Evolutionary conservation across 495 filamentous ascomycete species (phyloP).

Genomic region (Hamigera avellanea): DNA sequence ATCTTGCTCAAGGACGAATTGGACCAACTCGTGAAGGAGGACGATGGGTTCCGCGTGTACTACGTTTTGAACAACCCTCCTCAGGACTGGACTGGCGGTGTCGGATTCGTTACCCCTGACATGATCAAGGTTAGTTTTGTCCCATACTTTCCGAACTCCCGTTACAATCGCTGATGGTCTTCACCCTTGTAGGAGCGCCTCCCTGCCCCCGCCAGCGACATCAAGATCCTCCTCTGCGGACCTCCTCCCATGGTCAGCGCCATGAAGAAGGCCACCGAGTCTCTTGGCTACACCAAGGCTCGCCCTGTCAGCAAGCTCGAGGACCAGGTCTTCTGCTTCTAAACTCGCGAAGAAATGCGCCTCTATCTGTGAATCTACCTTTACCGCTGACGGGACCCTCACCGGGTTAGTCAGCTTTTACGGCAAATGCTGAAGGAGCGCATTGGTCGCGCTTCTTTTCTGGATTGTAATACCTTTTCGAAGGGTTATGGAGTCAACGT

Average conservation of each 20-base stretch:
- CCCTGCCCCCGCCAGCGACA: slow-evolving; percentile 70
- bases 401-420: too few species aligned
- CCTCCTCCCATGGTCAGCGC: slow-evolving; percentile 94
- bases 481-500: too few species aligned
- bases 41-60: slow-evolving; percentile 71
- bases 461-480: too few species aligned
- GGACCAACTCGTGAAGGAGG: slow-evolving; percentile 62
- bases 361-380: background rate
- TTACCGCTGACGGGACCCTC: background rate
- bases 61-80: slow-evolving; percentile 97
- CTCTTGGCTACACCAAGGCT: slow-evolving; percentile 82
- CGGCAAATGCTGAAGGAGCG: too few species aligned
- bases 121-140: slow-evolving; percentile 72
- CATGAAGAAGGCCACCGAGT: slow-evolving; percentile 90
- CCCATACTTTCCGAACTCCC: too few species aligned
- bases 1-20: slow-evolving; percentile 88
- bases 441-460: background rate
- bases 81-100: slow-evolving; percentile 75
- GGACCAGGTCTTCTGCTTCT: slow-evolving; percentile 98
- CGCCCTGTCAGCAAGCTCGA: slow-evolving; percentile 90
- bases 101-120: slow-evolving; percentile 87
- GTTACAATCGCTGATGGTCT: background rate
- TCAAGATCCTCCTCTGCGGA: slow-evolving; percentile 94
- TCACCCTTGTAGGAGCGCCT: slow-evolving; percentile 54
- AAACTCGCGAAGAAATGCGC: slow-evolving; percentile 15